Evolutionary conservation across 768 basidiomycete species (phyloP), one percentile per base, ranked within the genome.

Genomic region (Hygrophoropsis aurantiaca): DNA sequence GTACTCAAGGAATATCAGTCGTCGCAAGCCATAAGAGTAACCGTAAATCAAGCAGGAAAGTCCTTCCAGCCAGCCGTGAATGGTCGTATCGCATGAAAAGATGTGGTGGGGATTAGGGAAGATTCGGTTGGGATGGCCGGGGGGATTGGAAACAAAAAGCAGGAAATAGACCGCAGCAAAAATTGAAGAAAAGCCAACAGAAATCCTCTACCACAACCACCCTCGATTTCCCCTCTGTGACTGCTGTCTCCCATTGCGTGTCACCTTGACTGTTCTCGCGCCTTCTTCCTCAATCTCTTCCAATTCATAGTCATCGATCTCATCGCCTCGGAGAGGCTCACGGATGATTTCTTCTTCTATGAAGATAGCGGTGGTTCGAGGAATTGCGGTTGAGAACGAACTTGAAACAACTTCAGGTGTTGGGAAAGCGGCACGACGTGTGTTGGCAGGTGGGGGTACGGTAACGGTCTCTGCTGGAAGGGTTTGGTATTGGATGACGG

Each of bases 361-460:
- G 53, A 81, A 85, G 20, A 90, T 72, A 11, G 85, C 79, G 11
- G 88, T 90, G 20, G 89, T 91, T 51, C 80, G 80, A 15, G 86
- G 87, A 60, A 81, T 82, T 5, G 75, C 73, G n/a, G 81, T 74
- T 6, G 78, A 77, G 27, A 79, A 74, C 9, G 77, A 72, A n/a
- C 78, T 69, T 18, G 78, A 79, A 23, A 74, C 73, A 6, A 75
- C 77, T 58, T 85, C 81, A 5, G 89, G 89, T 23, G 80, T 78
- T 18, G 89, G 88, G 56, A 78, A 77, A 23, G 85, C 81, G 49
- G 82, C 89, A 57, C 79, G 77, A 52, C 87, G 87, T 42, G 87
- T 90, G 61, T 81, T 86, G 59, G 87, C 84, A 52, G 89, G 88
- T 21, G 86, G 79, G 38, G 86, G 87, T 52, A 85, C 78, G 43